Percentiles rank a stretch among this genome's conserved stretches.
Evolutionary conservation across 768 basidiomycete genomes (phyloP).

Genomic region (Russula abietina): DNA sequence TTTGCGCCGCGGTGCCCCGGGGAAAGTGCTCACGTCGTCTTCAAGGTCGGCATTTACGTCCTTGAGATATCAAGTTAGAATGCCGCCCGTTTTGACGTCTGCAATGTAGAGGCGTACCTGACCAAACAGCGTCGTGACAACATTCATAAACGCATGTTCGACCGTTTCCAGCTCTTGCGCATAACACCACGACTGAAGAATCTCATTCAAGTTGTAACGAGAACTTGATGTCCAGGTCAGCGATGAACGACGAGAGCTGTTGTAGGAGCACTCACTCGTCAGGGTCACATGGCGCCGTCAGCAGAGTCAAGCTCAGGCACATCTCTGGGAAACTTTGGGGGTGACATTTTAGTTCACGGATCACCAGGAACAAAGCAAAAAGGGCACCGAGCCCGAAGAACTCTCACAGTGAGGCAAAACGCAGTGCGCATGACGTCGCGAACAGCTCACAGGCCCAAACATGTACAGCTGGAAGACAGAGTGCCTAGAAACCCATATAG

Average conservation of each 20-base stretch:
- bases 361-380: constrained; percentile 2
- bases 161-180: constrained; percentile 26
- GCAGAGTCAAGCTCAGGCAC: constrained; percentile 24
- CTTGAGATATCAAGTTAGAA: constrained; percentile 3
- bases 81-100: neutral
- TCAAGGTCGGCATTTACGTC: constrained; percentile 20
- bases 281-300: constrained; percentile 16
- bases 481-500: constrained; percentile 2
- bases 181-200: constrained; percentile 28
- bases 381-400: neutral
- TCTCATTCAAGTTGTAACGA: constrained; percentile 23
- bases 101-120: constrained; percentile 14
- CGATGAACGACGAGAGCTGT: too few species aligned
- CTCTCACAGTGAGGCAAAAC: constrained; percentile 26
- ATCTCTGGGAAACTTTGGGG: constrained; percentile 23
- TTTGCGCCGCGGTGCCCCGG: neutral
- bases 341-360: neutral
- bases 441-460: constrained; percentile 28
- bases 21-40: constrained; percentile 18
- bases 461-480: constrained; percentile 28
- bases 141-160: constrained; percentile 27
- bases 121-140: constrained; percentile 24
- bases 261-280: constrained; percentile 11
- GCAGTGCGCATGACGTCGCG: constrained; percentile 27
- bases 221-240: constrained; percentile 1